A percentile compares a stretch with the other conserved stretches of the same genome.
Evolutionary conservation across 2,329 filamentous ascomycete species (phyloP).

Genomic region (Lasiodiplodia gonubiensis): DNA sequence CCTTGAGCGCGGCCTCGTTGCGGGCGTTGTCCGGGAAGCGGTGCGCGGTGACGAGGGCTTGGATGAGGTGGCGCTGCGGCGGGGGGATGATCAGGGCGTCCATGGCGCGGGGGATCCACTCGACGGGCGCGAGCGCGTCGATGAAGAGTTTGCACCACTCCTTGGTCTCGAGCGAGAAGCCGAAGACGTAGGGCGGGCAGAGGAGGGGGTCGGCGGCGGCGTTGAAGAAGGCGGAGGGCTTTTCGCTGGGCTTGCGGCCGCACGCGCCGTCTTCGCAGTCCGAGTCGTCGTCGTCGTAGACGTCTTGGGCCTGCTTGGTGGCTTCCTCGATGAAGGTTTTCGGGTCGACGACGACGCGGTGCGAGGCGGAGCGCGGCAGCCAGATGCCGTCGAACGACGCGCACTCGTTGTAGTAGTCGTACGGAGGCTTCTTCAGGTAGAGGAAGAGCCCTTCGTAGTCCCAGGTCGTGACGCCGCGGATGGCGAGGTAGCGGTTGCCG

Average conservation of each 20-base stretch:
- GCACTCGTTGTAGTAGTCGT: conserved; percentile 32
- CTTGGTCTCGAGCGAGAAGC: conserved; percentile 33
- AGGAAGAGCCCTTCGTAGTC: conserved; percentile 35
- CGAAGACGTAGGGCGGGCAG: conserved; percentile 38
- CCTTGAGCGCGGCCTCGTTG: conserved; percentile 55
- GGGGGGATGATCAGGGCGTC: conserved; percentile 39
- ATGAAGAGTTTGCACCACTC: conserved; percentile 33
- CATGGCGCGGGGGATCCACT: conserved; percentile 40
- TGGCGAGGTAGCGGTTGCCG: conserved; percentile 32
- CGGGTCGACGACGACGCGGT: conserved; percentile 36
- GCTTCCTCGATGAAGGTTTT: conserved; percentile 37
- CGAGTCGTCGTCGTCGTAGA: background rate
- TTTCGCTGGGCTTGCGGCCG: conserved; percentile 24
- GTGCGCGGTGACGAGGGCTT: conserved; percentile 37
- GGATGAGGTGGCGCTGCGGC: conserved; percentile 38
- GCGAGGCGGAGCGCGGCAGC: conserved; percentile 32
- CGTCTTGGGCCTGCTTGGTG: background rate
- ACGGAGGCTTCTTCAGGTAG: conserved; percentile 34
- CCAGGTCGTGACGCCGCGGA: conserved; percentile 28
- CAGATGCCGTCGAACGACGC: conserved; percentile 30
- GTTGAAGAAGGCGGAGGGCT: conserved; percentile 20
- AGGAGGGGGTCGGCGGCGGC: conserved; percentile 36
- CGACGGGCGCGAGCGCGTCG: conserved; percentile 37
- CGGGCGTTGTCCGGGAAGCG: conserved; percentile 31
- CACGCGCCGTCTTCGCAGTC: conserved; percentile 3